Conservation (phyloP, 2,329 filamentous ascomycete genomes). For the Penicillium oxalicum region DNA sequence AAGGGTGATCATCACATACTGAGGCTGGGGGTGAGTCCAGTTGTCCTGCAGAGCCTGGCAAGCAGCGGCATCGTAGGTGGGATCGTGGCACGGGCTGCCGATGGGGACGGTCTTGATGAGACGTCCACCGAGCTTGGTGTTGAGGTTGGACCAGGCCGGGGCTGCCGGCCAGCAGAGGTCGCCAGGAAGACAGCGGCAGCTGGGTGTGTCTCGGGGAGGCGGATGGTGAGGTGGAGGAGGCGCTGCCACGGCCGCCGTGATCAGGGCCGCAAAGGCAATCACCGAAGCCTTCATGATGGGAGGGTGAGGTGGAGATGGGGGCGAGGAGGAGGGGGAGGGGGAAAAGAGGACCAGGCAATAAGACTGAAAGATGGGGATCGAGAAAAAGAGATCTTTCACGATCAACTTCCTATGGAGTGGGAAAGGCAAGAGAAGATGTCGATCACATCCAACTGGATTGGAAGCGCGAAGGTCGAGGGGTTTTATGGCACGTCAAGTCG, state of each 20-base stretch:
- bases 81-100: constrained; percentile 33
- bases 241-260: constrained; percentile 8
- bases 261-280: constrained; percentile 10
- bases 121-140: constrained; percentile 33
- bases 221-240: neutral
- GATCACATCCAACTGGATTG: too few species aligned
- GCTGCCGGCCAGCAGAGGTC: constrained; percentile 36
- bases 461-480: neutral
- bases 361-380: too few species aligned
- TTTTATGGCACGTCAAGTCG: neutral
- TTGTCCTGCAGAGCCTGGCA: constrained; percentile 15
- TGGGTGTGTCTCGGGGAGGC: neutral
- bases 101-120: constrained; percentile 37
- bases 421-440: neutral
- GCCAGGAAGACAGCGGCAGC: constrained; percentile 27
- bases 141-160: constrained; percentile 30
- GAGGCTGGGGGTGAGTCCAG: constrained; percentile 25
- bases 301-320: too few species aligned
- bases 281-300: constrained; percentile 24
- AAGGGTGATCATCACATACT: constrained; percentile 14
- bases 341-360: too few species aligned
- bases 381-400: too few species aligned
- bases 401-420: too few species aligned
- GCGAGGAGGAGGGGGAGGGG: too few species aligned
- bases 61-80: constrained; percentile 19